phyloP scores from a whole-genome alignment of 768 basidiomycete genomes.

The Hirschioporus abietinus region DNA sequence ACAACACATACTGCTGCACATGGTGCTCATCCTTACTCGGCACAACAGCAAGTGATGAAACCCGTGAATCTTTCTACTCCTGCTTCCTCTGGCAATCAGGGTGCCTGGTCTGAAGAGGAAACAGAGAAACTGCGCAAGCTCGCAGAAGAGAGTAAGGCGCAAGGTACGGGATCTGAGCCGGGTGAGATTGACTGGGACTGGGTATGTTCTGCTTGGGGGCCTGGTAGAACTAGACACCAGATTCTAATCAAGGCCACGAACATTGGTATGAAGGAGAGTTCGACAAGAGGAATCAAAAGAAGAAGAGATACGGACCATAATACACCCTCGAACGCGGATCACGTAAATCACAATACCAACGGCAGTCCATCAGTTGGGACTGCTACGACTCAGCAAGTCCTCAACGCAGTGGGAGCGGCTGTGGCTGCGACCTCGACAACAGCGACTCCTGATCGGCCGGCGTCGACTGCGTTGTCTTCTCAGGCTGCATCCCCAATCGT shows the following conservation, averaged over 20 bases:
- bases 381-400: background rate
- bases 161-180: conserved; percentile 30
- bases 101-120: conserved; percentile 78
- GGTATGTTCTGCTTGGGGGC: conserved; percentile 69
- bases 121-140: conserved; percentile 61
- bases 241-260: conserved; percentile 77
- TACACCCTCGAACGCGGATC: background rate
- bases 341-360: background rate
- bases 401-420: background rate
- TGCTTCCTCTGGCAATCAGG: conserved; percentile 47
- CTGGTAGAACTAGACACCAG: conserved; percentile 74
- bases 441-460: conserved; percentile 27
- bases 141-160: conserved; percentile 57
- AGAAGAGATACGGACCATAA: conserved; percentile 40
- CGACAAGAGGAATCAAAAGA: conserved; percentile 57
- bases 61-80: conserved; percentile 13
- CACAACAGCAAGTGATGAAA: conserved; percentile 11
- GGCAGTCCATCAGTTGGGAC: background rate
- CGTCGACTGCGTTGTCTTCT: conserved; percentile 27
- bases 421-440: conserved; percentile 17
- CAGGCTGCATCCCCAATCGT: conserved; percentile 18
- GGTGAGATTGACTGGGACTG: conserved; percentile 79
- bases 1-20: conserved; percentile 15
- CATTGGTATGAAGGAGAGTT: conserved; percentile 74
- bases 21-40: conserved; percentile 14